Percentiles rank a stretch among this genome's conserved stretches.
Evolutionary conservation across 371 early-diverging fungal species (phyloP).

Genomic region (Mucor mucedo): DNA sequence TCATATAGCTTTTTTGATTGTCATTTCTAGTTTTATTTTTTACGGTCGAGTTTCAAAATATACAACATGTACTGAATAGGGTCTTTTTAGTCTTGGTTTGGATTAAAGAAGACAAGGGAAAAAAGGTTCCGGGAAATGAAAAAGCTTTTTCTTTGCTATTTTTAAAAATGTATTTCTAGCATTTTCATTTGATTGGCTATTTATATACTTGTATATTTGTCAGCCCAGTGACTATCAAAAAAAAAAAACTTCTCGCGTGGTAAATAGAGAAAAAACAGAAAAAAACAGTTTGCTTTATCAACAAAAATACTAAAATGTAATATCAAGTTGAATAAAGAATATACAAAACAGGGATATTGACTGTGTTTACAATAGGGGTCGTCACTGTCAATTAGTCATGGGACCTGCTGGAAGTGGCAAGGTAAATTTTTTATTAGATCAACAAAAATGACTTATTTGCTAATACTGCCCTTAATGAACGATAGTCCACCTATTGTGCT

Average conservation of each 20-base stretch:
- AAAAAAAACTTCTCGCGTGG: neutral
- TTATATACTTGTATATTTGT: neutral
- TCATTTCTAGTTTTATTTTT: neutral
- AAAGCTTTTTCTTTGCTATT: no score
- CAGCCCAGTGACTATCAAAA: constrained; percentile 5
- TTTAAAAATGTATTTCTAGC: neutral
- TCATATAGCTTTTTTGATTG: neutral
- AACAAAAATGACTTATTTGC: neutral
- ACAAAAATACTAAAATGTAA: no score
- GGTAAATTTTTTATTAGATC: constrained; percentile 49
- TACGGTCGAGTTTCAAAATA: neutral
- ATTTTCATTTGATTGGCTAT: constrained; percentile 3
- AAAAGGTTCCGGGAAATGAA: neutral
- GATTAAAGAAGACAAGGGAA: neutral
- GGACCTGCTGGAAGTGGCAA: constrained; percentile 97
- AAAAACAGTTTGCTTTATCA: no score
- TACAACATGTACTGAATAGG: neutral
- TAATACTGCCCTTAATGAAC: neutral
- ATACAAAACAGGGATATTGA: neutral
- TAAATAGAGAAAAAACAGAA: neutral
- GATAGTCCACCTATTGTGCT: constrained; percentile 92
- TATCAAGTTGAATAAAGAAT: neutral
- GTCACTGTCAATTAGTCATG: constrained; percentile 96
- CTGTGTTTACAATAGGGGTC: constrained; percentile 64
- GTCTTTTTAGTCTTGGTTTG: neutral